These are phyloP conservation scores for Komagataella pseudopastoris DNA, from an alignment of 805 yeast genomes.

Conservation along the genomic window DNA sequence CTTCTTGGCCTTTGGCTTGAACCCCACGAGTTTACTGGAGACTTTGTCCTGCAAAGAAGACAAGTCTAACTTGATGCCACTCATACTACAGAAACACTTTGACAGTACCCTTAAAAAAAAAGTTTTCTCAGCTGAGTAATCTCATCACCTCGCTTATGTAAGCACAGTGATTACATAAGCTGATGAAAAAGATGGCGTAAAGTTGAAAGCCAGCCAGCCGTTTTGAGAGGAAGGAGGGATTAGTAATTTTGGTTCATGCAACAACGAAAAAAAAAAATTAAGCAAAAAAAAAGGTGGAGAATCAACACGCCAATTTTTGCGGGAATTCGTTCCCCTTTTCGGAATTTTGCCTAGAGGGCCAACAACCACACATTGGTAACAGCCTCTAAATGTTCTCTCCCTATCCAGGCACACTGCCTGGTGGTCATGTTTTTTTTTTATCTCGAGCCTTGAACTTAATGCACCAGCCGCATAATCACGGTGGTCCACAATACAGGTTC, in stretches of 20 bases:
- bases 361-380: too few species aligned
- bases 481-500: neutral
- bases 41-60: constrained; percentile 56
- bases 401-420: neutral
- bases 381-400: neutral
- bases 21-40: constrained; percentile 30
- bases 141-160: neutral
- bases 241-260: too few species aligned
- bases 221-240: too few species aligned
- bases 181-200: neutral
- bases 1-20: constrained; percentile 9
- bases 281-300: too few species aligned
- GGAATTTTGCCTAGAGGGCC: too few species aligned
- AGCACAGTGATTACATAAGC: neutral
- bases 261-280: too few species aligned
- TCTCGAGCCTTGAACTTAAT: neutral
- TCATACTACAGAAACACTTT: constrained; percentile 18
- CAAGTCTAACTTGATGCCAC: constrained; percentile 28
- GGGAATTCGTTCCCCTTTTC: too few species aligned
- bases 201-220: too few species aligned
- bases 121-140: neutral
- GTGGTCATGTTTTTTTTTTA: neutral
- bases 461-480: neutral
- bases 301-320: too few species aligned
- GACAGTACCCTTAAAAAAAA: neutral